Conservation (phyloP, 345 rosid genomes). For the Rhizophora apiculata region DNA sequence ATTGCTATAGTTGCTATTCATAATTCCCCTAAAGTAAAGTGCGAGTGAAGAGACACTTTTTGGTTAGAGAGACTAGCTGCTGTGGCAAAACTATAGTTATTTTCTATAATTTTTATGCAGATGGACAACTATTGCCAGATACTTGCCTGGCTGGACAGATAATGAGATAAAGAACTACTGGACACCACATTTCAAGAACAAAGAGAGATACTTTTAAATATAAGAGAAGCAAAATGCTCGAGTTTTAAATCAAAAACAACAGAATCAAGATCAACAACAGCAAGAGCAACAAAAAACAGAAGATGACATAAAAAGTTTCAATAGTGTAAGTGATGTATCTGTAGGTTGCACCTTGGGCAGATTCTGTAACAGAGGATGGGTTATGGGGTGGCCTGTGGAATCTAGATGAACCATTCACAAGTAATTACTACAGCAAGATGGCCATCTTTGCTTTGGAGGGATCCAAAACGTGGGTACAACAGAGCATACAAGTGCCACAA, state of each 20-base stretch:
- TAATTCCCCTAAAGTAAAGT: no score
- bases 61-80: not conserved
- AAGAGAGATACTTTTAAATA: not conserved
- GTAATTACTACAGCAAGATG: not conserved
- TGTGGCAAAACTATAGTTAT: not conserved
- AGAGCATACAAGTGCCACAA: no score
- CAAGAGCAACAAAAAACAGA: not conserved
- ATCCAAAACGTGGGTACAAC: no score
- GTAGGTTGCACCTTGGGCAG: not conserved
- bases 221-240: not conserved
- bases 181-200: not conserved
- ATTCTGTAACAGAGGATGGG: not conserved
- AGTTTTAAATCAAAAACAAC: not conserved
- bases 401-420: not conserved
- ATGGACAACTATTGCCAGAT: not conserved
- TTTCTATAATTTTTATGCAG: not conserved
- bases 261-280: no score
- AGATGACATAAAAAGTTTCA: not conserved
- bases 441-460: not conserved
- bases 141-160: not conserved
- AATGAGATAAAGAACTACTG: not conserved
- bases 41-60: no score
- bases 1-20: no score
- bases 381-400: constrained; percentile 21
- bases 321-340: not conserved